phyloP scores from a whole-genome alignment of 345 rosid genomes.

The Leavenworthia alabamica region DNA sequence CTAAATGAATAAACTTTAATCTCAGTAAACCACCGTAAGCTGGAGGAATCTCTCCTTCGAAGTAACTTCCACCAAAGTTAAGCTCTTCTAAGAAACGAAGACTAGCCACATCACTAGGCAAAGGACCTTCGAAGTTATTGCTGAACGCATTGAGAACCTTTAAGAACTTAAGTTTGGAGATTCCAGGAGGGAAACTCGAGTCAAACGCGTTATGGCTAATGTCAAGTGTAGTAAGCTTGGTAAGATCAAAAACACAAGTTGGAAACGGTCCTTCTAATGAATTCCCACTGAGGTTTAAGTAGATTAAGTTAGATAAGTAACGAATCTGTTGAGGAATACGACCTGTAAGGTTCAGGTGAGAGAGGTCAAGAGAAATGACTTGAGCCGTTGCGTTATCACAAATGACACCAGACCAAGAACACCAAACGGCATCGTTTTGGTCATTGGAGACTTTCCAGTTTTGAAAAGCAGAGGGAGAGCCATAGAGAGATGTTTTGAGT shows the following conservation, averaged over 20 bases:
- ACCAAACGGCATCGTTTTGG: conserved; percentile 49
- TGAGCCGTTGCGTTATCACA: conserved; percentile 54
- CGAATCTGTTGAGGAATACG: conserved; percentile 52
- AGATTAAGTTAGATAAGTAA: conserved; percentile 46
- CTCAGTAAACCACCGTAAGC: conserved; percentile 51
- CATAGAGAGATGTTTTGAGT: conserved; percentile 58
- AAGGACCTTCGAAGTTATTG: conserved; percentile 62
- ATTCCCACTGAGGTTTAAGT: conserved; percentile 70
- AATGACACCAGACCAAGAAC: conserved; percentile 79
- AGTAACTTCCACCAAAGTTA: conserved; percentile 96
- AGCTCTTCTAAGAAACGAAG: conserved; percentile 65
- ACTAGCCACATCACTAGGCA: conserved; percentile 48
- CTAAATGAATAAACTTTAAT: conserved; percentile 49
- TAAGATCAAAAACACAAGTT: conserved; percentile 48
- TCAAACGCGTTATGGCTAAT: conserved; percentile 77
- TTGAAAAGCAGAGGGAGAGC: conserved; percentile 47
- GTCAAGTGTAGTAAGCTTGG: conserved; percentile 56
- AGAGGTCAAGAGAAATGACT: conserved; percentile 69
- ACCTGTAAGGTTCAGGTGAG: conserved; percentile 68
- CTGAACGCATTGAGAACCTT: conserved; percentile 66
- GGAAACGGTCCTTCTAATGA: conserved; percentile 53
- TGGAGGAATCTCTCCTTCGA: conserved; percentile 63
- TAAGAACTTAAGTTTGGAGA: conserved; percentile 68
- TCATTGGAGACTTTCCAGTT: conserved; percentile 59
- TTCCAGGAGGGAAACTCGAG: conserved; percentile 63